Base-by-base conservation (phyloP, 2,329 filamentous ascomycete species). In the Exophiala alcalophila region DNA sequence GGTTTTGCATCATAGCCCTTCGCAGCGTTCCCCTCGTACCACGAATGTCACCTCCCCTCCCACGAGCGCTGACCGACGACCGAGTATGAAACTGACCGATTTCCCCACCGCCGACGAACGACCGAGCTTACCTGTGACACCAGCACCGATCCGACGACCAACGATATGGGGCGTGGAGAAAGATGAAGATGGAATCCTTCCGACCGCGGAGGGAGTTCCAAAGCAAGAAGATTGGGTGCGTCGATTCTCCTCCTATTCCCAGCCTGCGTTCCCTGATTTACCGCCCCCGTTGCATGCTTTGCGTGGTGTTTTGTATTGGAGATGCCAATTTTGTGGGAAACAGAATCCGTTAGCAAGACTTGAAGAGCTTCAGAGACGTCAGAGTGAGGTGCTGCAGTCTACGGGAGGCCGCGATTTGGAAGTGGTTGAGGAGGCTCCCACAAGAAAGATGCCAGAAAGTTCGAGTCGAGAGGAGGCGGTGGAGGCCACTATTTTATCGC, bases 211-310 rank as follows among this genome's bases (percentile, higher is more conserved):
- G 62, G 90, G 88, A 37, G 89, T 95, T 52, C 89, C 90, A 50
- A 74, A 80, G 64, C 90, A 95, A 75, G 77, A 80, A 62, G 87
- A 95, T 66, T 96, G 91, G 91, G 89, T 95, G 88, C 84, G 87
- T 87, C 74, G 44, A 29, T 57, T 52, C 42, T 51, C 53, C 44
- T 55, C 53, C 51, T 74, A 54, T 28, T 44, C 44, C 36, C 38
- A 50, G 21, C 54, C 44, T 47, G 40, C 33, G 36, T 53, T 48
- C 43, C 34, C 50, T 46, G 41, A 35, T 53, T 50, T 49, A 16
- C 38, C 42, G 40, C 18, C 47, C 37, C 41, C 38, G 41, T 43
- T 52, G 33, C 47, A 41, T 49, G 43, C 50, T 43, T 40, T 47
- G 39, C 34, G 23, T 36, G 47, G 40, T 39, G 67, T 54, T 54